These are phyloP conservation scores for Phytophthora cactorum DNA, from an alignment of 352 stramenopile species.

Conservation along the genomic window DNA sequence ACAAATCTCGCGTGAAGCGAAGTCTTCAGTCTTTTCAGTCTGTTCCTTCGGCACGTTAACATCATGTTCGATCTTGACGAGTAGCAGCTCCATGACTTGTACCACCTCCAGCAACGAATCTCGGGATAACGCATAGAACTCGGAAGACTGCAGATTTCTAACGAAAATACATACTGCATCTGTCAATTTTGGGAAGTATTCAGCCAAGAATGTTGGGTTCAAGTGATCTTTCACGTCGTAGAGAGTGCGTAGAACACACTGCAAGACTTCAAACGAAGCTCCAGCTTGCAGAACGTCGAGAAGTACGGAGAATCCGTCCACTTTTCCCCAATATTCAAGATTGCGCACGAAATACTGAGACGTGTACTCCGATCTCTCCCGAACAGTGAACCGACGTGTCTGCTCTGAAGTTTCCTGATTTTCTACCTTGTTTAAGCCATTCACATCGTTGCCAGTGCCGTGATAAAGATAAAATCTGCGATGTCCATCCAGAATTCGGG, in stretches of 20 bases:
- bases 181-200: constrained; percentile 46
- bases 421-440: neutral
- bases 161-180: constrained; percentile 42
- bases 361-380: constrained; percentile 15
- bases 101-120: constrained; percentile 63
- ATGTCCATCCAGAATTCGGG: constrained; percentile 65
- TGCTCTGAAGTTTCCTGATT: constrained; percentile 4
- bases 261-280: constrained; percentile 56
- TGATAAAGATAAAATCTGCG: constrained; percentile 65
- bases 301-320: constrained; percentile 63
- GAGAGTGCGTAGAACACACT: constrained; percentile 58
- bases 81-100: constrained; percentile 65
- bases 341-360: constrained; percentile 55
- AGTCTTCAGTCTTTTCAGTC: constrained; percentile 1
- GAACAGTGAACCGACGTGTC: constrained; percentile 15
- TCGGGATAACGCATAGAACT: constrained; percentile 50
- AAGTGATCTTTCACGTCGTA: constrained; percentile 74
- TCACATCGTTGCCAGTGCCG: constrained; percentile 11
- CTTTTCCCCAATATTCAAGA: constrained; percentile 57
- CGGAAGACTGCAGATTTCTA: constrained; percentile 14
- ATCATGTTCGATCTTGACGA: constrained; percentile 40
- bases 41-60: constrained; percentile 2
- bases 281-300: constrained; percentile 43
- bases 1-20: constrained; percentile 8
- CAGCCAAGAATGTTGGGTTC: constrained; percentile 39